Base-by-base conservation (phyloP, 176 grass and related monocot species). In the Alopecurus myosuroides region DNA sequence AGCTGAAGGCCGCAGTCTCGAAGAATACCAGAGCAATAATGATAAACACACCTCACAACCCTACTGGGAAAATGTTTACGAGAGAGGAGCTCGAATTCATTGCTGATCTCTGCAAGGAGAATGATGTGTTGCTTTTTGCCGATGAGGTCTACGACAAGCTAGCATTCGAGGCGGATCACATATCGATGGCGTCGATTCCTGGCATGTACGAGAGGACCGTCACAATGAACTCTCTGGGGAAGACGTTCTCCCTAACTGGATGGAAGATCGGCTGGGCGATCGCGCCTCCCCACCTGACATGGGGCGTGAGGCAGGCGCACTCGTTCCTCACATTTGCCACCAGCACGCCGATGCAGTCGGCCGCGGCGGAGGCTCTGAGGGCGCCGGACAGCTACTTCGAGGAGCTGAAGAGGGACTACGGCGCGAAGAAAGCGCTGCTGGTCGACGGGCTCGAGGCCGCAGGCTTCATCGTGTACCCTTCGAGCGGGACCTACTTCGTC, bases 201-300 rank as follows among this genome's bases (percentile, higher is more conserved):
- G 89, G 91, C 40, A 99, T 99, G 97, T 96, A 90, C 56, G 91
- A 99, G 77, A 91, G 97, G 77, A 99, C 97, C 0, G 97, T 99
- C 57, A 99, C 94, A 9, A 62, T 99, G 97, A 99, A 99, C 73
- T 99, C 97, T 70, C 74, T 99, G 39, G 97, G 97, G 20, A 99
- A 99, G 75, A 99, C 97, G 18, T 99, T 99, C 74, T 99, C 97
- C 18, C 84, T 99, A 8, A 99, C 97, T 4, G 97, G 97, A 69
- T 99, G 97, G 97, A 99, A 99, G 74, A 99, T 99, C 11, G 97
- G 94, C 9, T 99, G 97, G 97, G 94, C 97, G 37, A 95, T 99
- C 3, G 93, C 93, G 22, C 97, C 97, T 0, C 85, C 81, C 3
- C 91, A 99, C 81, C 77, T 99, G 77, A 96, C 97, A 75, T 99